Evolutionary conservation across 768 basidiomycete genomes (phyloP), one percentile per base, ranked within the genome.

Genomic region (Suillus decipiens): DNA sequence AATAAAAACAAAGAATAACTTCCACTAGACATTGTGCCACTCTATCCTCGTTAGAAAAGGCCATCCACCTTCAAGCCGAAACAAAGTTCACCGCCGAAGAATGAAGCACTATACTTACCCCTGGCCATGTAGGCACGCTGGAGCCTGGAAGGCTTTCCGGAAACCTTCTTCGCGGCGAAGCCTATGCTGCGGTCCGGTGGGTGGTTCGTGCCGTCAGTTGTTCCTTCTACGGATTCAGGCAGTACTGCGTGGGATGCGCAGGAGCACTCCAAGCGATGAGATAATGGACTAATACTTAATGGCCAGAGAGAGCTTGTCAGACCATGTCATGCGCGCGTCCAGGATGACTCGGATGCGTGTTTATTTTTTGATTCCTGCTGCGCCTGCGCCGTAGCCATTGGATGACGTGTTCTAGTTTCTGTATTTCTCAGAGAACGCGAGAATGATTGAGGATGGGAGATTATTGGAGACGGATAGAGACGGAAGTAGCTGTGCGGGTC

Each of bases 51-150:
- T 84, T 97, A 50, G 81, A 92, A 55, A 98, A 98, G 71, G 80
- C 87, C n/a, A 88, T 98, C 65, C 82, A 98, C 53, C 82, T 91
- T 43, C 96, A 98, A 78, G 95, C 95, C 22, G 95, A 97, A 78
- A 90, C 88, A 0, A 96, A 99, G 75, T 92, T 96, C 12, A 86
- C 90, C 1, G 95, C 95, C 3, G 92, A 96, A 75, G 87, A 91
- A 70, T 86, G 87, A 37, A 90, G 90, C 31, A 95, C 93, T 0
- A 81, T 10, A 5, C 28, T 50, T 83, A 37, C 96, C 96, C 0
- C 84, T 99, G 28, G 93, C 91, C 0, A 84, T 85, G 37, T 94
- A 61, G 81, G 47, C 83, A 87, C 58, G 69, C 69, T 86, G 2
- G 28, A 28, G 28, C 28, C 28, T 28, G 28, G 79, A 81, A 7